Base-by-base conservation (phyloP, 371 early-diverging fungal species). In the Encephalitozoon cuniculi region DNA sequence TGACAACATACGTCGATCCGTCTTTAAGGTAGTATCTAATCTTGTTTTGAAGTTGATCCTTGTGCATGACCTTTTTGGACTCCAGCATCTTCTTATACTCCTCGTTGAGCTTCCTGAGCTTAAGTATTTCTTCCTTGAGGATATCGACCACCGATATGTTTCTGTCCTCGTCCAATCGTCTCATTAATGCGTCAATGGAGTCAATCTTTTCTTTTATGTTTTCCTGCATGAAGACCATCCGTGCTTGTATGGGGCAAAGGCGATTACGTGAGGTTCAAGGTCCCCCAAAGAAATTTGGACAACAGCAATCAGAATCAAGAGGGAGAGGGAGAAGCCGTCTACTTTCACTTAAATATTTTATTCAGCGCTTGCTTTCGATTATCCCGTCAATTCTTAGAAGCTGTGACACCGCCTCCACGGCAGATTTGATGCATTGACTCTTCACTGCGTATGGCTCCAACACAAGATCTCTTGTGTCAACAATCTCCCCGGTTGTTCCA, bases 371-470 rank as follows among this genome's bases (percentile, higher is more conserved):
- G 46, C 72, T 74, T 64, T 84, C 80, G 70, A 86, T 75, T 46
- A 86, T 78, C 6, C 86, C 85, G 78, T 86, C 86, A 53, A 86
- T 83, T 41, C 86, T 67, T n/a, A 86, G 51, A 25, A 86, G 64
- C 30, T 83, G 74, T 21, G 78, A 76, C 11, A 81, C 82, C 79
- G 89, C 89, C 85, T 97, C 98, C 80, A 99, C 91, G n/a, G 97
- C 97, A 34, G 96, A 94, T 89, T 96, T 97, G 85, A 98, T 88
- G 5, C 92, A 93, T 88, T 99, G 99, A 25, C 91, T 89, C 88
- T 99, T 99, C 77, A 99, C 98, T 15, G 94, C 92, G 72, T 90
- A 88, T n/a, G 98, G 96, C 86, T 99, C 99, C 93, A 96, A 93
- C 75, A 99, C 88, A 71, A 96, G 92, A 77, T 93, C 92, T 26